Percentiles rank a stretch among this genome's conserved stretches.
These are phyloP conservation scores for Ustilago shanxiensis DNA, from an alignment of 1,284 basidiomycete genomes.

Conservation along the genomic window DNA sequence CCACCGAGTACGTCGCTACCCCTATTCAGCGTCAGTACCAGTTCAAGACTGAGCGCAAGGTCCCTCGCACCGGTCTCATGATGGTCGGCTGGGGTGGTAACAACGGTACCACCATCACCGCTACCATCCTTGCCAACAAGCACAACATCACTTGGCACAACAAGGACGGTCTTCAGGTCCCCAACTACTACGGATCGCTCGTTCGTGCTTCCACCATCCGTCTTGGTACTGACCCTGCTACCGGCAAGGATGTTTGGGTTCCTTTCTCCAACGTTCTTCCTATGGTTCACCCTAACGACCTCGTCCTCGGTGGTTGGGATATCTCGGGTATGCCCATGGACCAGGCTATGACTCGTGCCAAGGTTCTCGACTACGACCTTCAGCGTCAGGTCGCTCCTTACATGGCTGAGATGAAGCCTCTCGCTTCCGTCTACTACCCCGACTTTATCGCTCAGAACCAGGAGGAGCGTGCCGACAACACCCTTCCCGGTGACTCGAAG, in stretches of 20 bases:
- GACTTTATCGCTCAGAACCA: constrained; percentile 92
- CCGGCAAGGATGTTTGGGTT: constrained; percentile 91
- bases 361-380: constrained; percentile 95
- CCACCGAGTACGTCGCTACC: constrained; percentile 65
- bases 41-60: constrained; percentile 90
- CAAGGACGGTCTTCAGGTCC: constrained; percentile 90
- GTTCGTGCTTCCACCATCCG: constrained; percentile 94
- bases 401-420: constrained; percentile 85
- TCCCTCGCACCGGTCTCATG: constrained; percentile 94
- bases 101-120: constrained; percentile 94
- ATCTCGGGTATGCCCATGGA: constrained; percentile 88
- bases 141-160: constrained; percentile 96
- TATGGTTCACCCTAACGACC: constrained; percentile 98
- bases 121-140: constrained; percentile 95
- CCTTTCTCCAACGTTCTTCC: constrained; percentile 93
- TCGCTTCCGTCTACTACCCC: constrained; percentile 87
- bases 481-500: constrained; percentile 87
- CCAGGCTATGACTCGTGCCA: constrained; percentile 90
- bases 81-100: constrained; percentile 97
- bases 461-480: constrained; percentile 92
- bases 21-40: constrained; percentile 73
- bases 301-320: constrained; percentile 97
- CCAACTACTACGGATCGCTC: constrained; percentile 83
- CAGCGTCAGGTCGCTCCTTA: constrained; percentile 92
- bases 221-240: constrained; percentile 84